phyloP scores from a whole-genome alignment of 768 basidiomycete genomes.

The Suillus hirtellus region DNA sequence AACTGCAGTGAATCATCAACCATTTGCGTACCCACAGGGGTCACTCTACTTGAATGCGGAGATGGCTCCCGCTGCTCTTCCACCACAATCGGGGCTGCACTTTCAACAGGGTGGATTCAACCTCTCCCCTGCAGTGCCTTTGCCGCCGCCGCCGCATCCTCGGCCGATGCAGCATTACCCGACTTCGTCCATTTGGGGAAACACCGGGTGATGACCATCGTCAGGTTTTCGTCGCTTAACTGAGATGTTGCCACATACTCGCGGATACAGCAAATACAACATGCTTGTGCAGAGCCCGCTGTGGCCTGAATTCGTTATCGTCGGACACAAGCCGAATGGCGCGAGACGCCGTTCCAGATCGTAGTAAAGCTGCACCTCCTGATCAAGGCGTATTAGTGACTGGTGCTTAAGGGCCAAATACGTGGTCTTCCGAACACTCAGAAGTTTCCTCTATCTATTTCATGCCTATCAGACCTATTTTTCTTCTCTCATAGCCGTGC shows the following conservation, averaged over 20 bases:
- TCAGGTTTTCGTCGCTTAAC: neutral
- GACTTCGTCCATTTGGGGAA: conserved; percentile 25
- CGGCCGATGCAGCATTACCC: conserved; percentile 23
- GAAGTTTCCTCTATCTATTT: conserved; percentile 8
- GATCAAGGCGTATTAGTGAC: neutral
- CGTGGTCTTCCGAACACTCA: conserved; percentile 1
- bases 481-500: neutral
- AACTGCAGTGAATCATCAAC: neutral
- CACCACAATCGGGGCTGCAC: conserved; percentile 1
- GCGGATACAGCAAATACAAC: conserved; percentile 4
- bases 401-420: neutral
- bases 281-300: neutral
- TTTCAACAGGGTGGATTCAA: conserved; percentile 2
- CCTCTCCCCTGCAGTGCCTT: conserved; percentile 14
- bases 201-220: conserved; percentile 21
- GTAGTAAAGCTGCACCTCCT: neutral
- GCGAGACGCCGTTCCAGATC: conserved; percentile 1
- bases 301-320: conserved; percentile 6
- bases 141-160: conserved; percentile 17
- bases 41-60: conserved; percentile 9
- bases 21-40: conserved; percentile 6
- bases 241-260: neutral
- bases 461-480: neutral
- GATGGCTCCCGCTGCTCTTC: neutral
- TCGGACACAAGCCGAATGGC: neutral